Base-by-base conservation (phyloP, 345 rosid genomes). In the Geranium rotundifolium region DNA sequence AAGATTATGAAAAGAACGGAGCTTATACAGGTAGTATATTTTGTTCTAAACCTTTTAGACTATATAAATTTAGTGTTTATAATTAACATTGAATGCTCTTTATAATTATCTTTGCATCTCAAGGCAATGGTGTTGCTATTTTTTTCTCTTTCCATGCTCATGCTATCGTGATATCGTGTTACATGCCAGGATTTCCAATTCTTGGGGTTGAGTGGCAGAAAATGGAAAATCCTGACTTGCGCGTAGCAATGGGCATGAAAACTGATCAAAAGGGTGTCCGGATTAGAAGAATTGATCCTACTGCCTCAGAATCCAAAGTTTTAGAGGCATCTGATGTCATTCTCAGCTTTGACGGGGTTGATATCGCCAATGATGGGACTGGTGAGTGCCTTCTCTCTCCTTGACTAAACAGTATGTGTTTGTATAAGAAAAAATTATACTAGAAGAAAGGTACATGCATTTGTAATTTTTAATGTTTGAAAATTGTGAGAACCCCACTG, bases 181-280 rank as follows among this genome's bases (percentile, higher is more conserved):
- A 41, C 50, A 9, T 41, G 9, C 4, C 50, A 92, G 97, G 96
- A 20, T 87, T 92, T 69, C 96, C 98, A 19, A 73, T 87, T 65
- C 86, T 92, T 62, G 96, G 96, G 16, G 82, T 92, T 74, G 98
- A 87, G 74, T 92, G 98, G 98, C 98, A 92, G 79, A 92, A 92
- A 80, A 92, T 92, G 95, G 98, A 92, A 69, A 92, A 92, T 76
- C 96, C 96, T 54, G 95, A 85, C 69, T 65, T 92, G 69, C 86
- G 93, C 18, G 59, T 75, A 71, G 76, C 90, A 67, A 73, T 92
- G 86, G 95, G 96, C 31, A 92, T 92, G 98, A 70, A 49, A 29
- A 72, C 86, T 31, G 83, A 85, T 72, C 87, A 84, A 67, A 92
- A 89, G 80, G 98, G 98, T 52, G 98, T 92, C 17, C 88, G 91